Evolutionary conservation across 768 basidiomycete species (phyloP).

Genomic region (Suillus americanus): DNA sequence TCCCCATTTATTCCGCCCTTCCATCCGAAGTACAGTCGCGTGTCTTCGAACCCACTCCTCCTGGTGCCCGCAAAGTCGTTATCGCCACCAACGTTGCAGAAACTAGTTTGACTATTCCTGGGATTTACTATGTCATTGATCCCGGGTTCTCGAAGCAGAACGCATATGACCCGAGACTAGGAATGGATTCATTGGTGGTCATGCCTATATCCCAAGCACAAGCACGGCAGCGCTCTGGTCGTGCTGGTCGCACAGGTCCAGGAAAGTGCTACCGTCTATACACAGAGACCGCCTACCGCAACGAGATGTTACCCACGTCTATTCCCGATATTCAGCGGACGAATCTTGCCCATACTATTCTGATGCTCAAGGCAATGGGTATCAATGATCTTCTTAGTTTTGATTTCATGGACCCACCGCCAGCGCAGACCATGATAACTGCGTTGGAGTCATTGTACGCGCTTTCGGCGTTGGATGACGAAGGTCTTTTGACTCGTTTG

Average conservation of each 20-base stretch:
- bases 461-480: conserved; percentile 93
- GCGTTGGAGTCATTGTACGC: conserved; percentile 94
- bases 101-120: conserved; percentile 96
- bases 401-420: conserved; percentile 99
- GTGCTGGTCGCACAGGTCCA: conserved; percentile 96
- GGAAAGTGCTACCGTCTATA: conserved; percentile 98
- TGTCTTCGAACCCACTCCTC: conserved; percentile 97
- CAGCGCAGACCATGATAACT: conserved; percentile 94
- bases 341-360: conserved; percentile 88
- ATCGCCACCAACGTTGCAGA: conserved; percentile 99
- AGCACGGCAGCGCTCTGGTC: conserved; percentile 91
- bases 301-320: conserved; percentile 97
- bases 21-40: conserved; percentile 98
- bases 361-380: conserved; percentile 98
- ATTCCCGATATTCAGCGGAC: conserved; percentile 98
- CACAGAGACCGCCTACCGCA: conserved; percentile 96
- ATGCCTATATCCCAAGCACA: conserved; percentile 99
- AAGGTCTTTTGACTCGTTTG: conserved; percentile 89
- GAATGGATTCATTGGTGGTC: conserved; percentile 98
- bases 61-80: conserved; percentile 97
- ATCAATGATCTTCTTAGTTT: conserved; percentile 97
- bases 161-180: conserved; percentile 93
- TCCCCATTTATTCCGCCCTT: conserved; percentile 97
- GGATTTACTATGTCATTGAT: conserved; percentile 98
- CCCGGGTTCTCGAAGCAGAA: conserved; percentile 99